phyloP scores from a whole-genome alignment of 1,139 yeast species.

The Yamadazyma dendronema region DNA sequence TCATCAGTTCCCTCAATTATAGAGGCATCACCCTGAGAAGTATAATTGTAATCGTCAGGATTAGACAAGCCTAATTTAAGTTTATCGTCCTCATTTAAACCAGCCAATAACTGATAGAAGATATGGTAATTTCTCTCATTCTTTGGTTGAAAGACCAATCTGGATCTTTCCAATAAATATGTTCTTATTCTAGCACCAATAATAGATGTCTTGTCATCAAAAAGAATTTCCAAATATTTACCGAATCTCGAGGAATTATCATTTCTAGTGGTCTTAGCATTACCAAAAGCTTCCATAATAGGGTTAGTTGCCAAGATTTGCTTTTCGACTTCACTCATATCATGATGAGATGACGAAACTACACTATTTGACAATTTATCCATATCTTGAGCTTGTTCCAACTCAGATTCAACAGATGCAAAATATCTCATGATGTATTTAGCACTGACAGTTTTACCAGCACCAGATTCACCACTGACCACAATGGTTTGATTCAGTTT shows the following conservation, averaged over 20 bases:
- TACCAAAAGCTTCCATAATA: conserved; percentile 98
- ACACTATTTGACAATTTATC: conserved; percentile 25
- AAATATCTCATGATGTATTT: conserved; percentile 97
- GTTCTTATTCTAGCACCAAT: conserved; percentile 95
- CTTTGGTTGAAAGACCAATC: conserved; percentile 89
- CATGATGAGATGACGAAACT: conserved; percentile 46
- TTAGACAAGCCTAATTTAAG: conserved; percentile 56
- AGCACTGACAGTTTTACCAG: conserved; percentile 97
- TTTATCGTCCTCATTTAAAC: conserved; percentile 64
- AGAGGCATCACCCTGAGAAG: conserved; percentile 87
- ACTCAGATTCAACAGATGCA: conserved; percentile 83
- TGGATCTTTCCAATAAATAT: conserved; percentile 86
- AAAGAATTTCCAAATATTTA: conserved; percentile 87
- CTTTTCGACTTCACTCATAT: conserved; percentile 89
- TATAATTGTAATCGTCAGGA: conserved; percentile 72
- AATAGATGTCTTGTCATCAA: conserved; percentile 70
- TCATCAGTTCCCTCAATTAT: conserved; percentile 80
- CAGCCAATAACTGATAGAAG: conserved; percentile 86
- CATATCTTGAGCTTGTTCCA: conserved; percentile 25
- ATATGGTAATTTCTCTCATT: conserved; percentile 93
- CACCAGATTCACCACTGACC: conserved; percentile 98
- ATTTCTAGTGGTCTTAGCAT: conserved; percentile 95
- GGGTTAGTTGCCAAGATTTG: conserved; percentile 97
- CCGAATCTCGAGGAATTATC: conserved; percentile 98
- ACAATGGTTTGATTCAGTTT: conserved; percentile 89